These are phyloP conservation scores for Blastobotrys parvus DNA, from an alignment of 805 yeast species.

Conservation along the genomic window DNA sequence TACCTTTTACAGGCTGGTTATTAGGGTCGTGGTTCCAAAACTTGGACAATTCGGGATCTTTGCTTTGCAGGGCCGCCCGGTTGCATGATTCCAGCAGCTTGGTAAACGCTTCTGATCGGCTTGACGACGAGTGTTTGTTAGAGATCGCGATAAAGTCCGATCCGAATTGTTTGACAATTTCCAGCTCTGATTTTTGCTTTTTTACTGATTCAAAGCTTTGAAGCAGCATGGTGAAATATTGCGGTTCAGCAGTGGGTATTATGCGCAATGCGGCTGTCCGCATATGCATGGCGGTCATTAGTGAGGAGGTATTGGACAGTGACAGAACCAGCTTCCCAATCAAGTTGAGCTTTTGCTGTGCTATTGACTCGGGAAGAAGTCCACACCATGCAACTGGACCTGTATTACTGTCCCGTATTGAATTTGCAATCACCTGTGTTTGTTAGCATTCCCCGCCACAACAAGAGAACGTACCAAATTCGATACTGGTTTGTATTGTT, in stretches of 20 bases:
- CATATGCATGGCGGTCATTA: constrained; percentile 5
- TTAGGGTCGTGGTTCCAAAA: not conserved
- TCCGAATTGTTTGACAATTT: not conserved
- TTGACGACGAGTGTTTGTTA: not conserved
- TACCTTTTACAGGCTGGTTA: not conserved
- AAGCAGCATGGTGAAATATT: not conserved
- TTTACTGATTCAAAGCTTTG: constrained; percentile 3
- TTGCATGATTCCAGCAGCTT: not conserved
- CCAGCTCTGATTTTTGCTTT: not conserved
- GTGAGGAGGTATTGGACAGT: constrained; percentile 5
- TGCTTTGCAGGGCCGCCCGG: not conserved
- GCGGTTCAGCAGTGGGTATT: constrained; percentile 1
- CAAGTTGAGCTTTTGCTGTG: constrained; percentile 4
- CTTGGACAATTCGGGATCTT: not conserved
- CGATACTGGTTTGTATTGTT: constrained; percentile 3
- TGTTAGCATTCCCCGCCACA: not conserved
- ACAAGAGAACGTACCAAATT: constrained; percentile 2
- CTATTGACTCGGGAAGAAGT: not conserved
- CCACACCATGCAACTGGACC: constrained; percentile 5
- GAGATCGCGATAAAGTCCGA: not conserved
- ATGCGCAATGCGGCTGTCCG: constrained; percentile 3
- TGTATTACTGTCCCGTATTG: not conserved
- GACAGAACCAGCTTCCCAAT: constrained; percentile 7
- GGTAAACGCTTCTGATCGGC: not conserved
- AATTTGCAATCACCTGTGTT: constrained; percentile 1